These are phyloP conservation scores for Solanum boliviense DNA, from an alignment of 257 asterid species.

Conservation along the genomic window DNA sequence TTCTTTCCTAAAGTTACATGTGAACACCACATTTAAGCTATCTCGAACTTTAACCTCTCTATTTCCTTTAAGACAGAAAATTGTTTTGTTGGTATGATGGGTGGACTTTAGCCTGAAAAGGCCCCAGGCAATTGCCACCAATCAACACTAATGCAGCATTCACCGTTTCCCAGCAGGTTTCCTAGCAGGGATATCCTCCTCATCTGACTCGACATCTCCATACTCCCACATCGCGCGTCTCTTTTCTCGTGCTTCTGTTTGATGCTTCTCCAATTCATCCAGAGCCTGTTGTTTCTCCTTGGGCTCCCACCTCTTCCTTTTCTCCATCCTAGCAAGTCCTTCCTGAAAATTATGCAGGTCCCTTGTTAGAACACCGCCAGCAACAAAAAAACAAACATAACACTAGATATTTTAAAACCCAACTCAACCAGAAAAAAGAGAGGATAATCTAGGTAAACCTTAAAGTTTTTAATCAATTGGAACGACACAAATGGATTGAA, in stretches of 20 bases:
- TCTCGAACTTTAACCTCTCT: not conserved
- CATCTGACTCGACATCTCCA: conserved; percentile 89
- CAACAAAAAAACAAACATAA: not conserved
- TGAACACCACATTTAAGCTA: not conserved
- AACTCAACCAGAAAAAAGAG: not conserved
- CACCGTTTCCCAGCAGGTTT: conserved; percentile 80
- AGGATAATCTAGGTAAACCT: not conserved
- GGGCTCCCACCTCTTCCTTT: conserved; percentile 45
- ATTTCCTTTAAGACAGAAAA: not conserved
- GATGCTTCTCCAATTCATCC: conserved; percentile 72
- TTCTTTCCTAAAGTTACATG: not conserved
- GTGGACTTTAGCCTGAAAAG: not conserved
- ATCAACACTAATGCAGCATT: not conserved
- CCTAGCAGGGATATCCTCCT: conserved; percentile 70
- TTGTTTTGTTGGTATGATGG: not conserved
- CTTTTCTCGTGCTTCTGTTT: conserved; percentile 61
- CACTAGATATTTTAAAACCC: not conserved
- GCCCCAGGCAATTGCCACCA: not conserved
- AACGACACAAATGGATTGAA: not conserved
- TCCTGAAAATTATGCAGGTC: conserved; percentile 38
- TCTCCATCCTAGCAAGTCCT: conserved; percentile 91
- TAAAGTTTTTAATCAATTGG: not conserved
- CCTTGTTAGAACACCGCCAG: not conserved
- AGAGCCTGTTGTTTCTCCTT: conserved; percentile 23
- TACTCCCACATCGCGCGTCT: conserved; percentile 95